phyloP scores from a whole-genome alignment of 2,329 filamentous ascomycete species.

The Penicillium sp. region DNA sequence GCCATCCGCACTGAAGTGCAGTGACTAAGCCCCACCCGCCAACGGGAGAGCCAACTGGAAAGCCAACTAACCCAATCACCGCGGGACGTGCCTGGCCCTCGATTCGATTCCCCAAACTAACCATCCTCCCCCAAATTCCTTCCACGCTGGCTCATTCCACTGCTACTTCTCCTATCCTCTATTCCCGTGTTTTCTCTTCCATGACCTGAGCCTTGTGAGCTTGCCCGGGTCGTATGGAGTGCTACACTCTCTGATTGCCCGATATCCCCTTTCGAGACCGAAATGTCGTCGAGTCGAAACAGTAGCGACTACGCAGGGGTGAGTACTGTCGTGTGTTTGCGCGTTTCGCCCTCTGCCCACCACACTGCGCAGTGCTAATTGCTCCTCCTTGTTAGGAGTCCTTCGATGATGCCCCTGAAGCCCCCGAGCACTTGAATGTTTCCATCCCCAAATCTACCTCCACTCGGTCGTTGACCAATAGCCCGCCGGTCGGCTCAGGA shows the following conservation, averaged over 20 bases:
- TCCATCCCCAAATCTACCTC: constrained; percentile 49
- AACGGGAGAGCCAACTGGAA: neutral
- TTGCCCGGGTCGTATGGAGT: constrained; percentile 18
- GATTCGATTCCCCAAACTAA: constrained; percentile 23
- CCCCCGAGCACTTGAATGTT: constrained; percentile 34
- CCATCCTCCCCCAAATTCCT: constrained; percentile 17
- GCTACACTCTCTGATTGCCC: constrained; percentile 21
- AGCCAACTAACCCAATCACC: constrained; percentile 29
- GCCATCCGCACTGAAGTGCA: too few species aligned
- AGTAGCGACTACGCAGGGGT: constrained; percentile 49
- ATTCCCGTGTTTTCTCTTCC: constrained; percentile 8
- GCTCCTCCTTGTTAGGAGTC: constrained; percentile 59
- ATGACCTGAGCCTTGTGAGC: constrained; percentile 10
- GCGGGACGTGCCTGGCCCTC: constrained; percentile 21
- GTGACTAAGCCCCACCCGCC: neutral
- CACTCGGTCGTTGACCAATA: constrained; percentile 62
- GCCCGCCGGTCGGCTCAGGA: constrained; percentile 43
- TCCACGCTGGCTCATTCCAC: constrained; percentile 20
- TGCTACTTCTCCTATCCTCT: constrained; percentile 2
- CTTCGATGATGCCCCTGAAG: constrained; percentile 76
- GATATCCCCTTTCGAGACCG: constrained; percentile 21
- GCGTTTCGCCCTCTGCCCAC: constrained; percentile 15
- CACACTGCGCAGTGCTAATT: constrained; percentile 13
- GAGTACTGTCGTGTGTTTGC: constrained; percentile 21
- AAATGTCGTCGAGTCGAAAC: constrained; percentile 43